Evolutionary conservation across 352 stramenopile genomes (phyloP).

Genomic region (Phytophthora syringae): DNA sequence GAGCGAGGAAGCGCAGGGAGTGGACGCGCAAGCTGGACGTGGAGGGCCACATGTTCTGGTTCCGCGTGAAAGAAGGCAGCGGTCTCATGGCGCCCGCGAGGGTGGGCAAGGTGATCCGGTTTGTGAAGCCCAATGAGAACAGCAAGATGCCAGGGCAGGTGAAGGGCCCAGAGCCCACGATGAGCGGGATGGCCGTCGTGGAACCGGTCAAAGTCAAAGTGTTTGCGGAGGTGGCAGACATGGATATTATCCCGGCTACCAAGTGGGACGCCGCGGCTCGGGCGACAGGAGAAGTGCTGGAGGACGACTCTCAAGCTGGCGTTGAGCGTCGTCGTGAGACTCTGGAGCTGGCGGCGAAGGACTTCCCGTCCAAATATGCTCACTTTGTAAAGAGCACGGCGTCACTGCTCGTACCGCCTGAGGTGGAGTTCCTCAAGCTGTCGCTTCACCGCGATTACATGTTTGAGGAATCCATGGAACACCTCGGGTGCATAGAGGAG

Average conservation of each 20-base stretch:
- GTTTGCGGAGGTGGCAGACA: conserved; percentile 37
- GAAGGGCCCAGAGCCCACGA: conserved; percentile 15
- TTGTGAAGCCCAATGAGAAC: conserved; percentile 33
- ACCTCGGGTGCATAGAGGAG: conserved; percentile 58
- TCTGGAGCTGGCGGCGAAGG: conserved; percentile 36
- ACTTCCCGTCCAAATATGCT: conserved; percentile 61
- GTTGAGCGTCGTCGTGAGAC: conserved; percentile 42
- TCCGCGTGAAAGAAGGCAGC: conserved; percentile 35
- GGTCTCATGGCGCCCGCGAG: conserved; percentile 17
- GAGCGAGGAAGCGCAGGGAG: conserved; percentile 55
- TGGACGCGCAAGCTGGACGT: conserved; percentile 66
- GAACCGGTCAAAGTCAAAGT: conserved; percentile 38
- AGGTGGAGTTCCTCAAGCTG: conserved; percentile 57
- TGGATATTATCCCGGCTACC: conserved; percentile 47
- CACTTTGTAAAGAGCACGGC: conserved; percentile 52
- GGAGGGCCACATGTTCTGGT: conserved; percentile 65
- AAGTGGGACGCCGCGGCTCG: conserved; percentile 42
- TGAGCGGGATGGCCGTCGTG: conserved; percentile 43
- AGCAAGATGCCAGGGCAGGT: conserved; percentile 40
- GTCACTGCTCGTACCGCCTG: conserved; percentile 43
- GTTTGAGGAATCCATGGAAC: conserved; percentile 72
- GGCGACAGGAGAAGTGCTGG: conserved; percentile 41
- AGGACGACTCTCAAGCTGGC: conserved; percentile 29
- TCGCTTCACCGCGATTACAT: conserved; percentile 59
- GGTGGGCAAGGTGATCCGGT: conserved; percentile 40